These are phyloP conservation scores for Psidium guajava DNA, from an alignment of 345 rosid genomes.

Conservation along the genomic window DNA sequence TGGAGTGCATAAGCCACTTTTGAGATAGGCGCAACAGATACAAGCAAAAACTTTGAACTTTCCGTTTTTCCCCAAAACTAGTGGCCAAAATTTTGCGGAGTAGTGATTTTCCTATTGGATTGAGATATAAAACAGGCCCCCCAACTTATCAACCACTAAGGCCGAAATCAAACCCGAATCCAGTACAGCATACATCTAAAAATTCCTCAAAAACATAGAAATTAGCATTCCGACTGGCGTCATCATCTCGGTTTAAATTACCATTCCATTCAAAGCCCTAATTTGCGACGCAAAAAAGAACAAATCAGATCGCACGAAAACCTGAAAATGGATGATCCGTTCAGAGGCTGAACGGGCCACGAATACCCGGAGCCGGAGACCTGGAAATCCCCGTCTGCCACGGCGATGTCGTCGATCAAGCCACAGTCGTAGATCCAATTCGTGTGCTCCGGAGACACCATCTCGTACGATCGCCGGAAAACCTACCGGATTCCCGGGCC, in stretches of 20 bases:
- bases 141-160: background rate
- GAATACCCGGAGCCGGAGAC: constrained; percentile 51
- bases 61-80: background rate
- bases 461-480: constrained; percentile 11
- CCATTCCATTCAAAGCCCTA: background rate
- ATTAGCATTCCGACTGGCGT: background rate
- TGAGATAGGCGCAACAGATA: background rate
- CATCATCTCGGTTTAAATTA: background rate
- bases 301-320: constrained; percentile 1
- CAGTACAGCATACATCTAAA: background rate
- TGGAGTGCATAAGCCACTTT: background rate
- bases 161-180: background rate
- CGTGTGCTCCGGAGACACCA: constrained; percentile 66
- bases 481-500: background rate
- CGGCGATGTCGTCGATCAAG: constrained; percentile 64
- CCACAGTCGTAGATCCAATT: constrained; percentile 57
- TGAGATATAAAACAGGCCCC: background rate
- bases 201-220: background rate
- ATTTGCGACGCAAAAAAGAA: background rate
- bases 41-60: background rate
- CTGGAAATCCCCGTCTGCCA: constrained; percentile 40
- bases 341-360: constrained; percentile 57
- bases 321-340: constrained; percentile 56
- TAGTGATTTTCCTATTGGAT: background rate
- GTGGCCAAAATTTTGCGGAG: background rate